A percentile compares a stretch with the other conserved stretches of the same genome.
These are phyloP conservation scores for Posidonia oceanica DNA, from an alignment of 116 monocot genomes.

Conservation along the genomic window DNA sequence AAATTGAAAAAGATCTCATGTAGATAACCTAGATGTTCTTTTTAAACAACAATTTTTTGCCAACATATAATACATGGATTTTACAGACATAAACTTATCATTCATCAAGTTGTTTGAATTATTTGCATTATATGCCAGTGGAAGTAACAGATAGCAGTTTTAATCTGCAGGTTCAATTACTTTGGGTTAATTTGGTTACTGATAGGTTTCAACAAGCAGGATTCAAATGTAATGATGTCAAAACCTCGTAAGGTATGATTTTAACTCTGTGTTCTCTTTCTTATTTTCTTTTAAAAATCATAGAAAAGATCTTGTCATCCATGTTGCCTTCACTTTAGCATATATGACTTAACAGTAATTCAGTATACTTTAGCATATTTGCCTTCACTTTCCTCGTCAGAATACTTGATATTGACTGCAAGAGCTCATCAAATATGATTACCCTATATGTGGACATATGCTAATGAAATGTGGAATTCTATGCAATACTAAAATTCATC, in stretches of 20 bases:
- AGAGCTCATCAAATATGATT: no score
- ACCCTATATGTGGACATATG: no score
- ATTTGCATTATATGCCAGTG: no score
- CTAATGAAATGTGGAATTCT: background rate
- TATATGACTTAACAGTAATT: no score
- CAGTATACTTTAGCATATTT: no score
- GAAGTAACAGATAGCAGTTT: background rate
- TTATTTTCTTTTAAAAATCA: background rate
- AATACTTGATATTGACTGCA: no score
- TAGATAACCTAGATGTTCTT: no score
- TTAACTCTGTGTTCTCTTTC: background rate
- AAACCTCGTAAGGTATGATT: conserved; percentile 86
- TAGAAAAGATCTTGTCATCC: no score
- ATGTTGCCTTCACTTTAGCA: no score
- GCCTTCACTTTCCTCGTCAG: no score
- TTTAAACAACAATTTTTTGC: no score
- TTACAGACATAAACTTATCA: background rate
- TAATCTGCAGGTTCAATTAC: conserved; percentile 75
- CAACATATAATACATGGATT: background rate
- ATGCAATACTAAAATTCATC: background rate
- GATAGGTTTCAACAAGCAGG: conserved; percentile 99
- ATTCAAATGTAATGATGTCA: conserved; percentile 75
- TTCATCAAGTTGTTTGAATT: background rate
- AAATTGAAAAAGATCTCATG: background rate
- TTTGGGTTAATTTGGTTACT: conserved; percentile 99